Percentiles rank a stretch among this genome's conserved stretches.
These are phyloP conservation scores for Vitis hybrid DNA, from an alignment of 177 flowering plant species.

Conservation along the genomic window DNA sequence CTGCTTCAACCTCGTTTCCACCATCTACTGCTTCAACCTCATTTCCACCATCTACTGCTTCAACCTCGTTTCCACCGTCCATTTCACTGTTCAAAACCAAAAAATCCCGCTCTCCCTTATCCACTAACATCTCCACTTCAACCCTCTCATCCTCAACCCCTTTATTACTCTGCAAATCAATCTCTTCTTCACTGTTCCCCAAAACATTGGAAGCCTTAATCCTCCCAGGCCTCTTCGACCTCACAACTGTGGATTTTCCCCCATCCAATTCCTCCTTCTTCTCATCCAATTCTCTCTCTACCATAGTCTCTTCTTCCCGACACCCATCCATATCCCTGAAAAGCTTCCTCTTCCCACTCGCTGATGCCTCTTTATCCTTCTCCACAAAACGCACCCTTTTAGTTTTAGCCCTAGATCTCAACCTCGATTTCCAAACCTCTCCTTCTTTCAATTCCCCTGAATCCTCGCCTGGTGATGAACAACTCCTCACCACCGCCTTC, in stretches of 20 bases:
- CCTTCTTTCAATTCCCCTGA: constrained; percentile 28
- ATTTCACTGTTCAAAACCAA: constrained; percentile 8
- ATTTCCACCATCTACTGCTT: constrained; percentile 14
- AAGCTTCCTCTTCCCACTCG: constrained; percentile 59
- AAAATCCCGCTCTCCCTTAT: constrained; percentile 1
- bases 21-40: background rate
- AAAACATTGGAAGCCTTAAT: constrained; percentile 21
- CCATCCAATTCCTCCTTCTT: constrained; percentile 21
- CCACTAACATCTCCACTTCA: constrained; percentile 16
- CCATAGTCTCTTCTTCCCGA: constrained; percentile 18
- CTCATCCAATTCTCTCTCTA: constrained; percentile 19
- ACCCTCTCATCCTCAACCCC: constrained; percentile 24
- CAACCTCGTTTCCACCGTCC: constrained; percentile 22
- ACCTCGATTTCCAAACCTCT: constrained; percentile 56
- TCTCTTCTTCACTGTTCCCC: constrained; percentile 18
- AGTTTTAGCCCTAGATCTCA: constrained; percentile 57
- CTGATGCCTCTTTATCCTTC: constrained; percentile 25
- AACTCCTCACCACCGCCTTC: constrained; percentile 13
- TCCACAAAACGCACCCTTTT: constrained; percentile 19
- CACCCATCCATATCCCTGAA: constrained; percentile 39
- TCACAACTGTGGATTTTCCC: constrained; percentile 21
- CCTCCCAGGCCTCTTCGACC: constrained; percentile 38
- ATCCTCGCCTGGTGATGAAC: constrained; percentile 10
- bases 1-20: constrained; percentile 17
- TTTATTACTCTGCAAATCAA: constrained; percentile 8